A percentile compares a stretch with the other conserved stretches of the same genome.
Conservation (phyloP, 1,284 basidiomycete genomes). For the Leccinum ponderosum region DNA sequence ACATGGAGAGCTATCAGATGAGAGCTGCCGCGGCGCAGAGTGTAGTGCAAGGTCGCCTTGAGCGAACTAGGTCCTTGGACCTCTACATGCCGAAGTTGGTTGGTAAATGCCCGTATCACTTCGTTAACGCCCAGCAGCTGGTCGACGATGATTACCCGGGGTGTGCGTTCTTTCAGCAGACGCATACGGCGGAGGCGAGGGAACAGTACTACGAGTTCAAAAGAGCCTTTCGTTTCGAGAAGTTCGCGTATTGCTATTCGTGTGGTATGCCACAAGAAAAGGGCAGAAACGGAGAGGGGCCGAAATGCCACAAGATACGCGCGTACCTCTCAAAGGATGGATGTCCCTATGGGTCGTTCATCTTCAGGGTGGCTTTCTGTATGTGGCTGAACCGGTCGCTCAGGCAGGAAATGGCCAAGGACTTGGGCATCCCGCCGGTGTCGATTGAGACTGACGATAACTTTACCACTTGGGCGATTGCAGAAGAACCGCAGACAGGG, state of each 20-base stretch:
- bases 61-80: neutral
- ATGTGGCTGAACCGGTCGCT: neutral
- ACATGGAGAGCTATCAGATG: neutral
- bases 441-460: neutral
- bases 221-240: neutral
- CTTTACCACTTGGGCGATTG: neutral
- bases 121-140: neutral
- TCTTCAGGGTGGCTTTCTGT: neutral
- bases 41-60: neutral
- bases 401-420: neutral
- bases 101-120: constrained; percentile 6
- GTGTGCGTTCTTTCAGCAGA: neutral
- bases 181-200: neutral
- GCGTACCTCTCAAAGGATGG: no score
- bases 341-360: neutral
- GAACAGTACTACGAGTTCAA: constrained; percentile 2
- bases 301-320: neutral
- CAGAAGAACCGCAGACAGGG: neutral
- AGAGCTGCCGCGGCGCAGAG: neutral
- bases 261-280: constrained; percentile 12
- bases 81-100: constrained; percentile 3
- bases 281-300: constrained; percentile 5
- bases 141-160: neutral
- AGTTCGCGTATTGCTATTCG: constrained; percentile 4
- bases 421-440: neutral